Base-by-base conservation (phyloP, 2,329 filamentous ascomycete species). In the Blumeriella jaapii region DNA sequence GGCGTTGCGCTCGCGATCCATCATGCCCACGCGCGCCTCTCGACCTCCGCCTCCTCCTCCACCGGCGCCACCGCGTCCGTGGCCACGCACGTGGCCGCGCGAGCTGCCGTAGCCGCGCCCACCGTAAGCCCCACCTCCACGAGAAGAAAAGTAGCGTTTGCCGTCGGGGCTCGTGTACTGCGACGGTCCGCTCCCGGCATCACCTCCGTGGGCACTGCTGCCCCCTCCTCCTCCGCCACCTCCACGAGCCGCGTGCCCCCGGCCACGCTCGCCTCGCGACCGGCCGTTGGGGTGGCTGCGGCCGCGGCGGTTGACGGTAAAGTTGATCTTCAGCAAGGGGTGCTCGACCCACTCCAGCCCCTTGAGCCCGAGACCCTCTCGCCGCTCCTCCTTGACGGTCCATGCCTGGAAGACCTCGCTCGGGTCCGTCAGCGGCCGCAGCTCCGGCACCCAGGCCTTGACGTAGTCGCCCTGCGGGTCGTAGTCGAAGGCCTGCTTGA, bases 401-500 rank as follows among this genome's bases (percentile, higher is more conserved):
- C 77, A 84, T 0, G 72, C 64, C 51, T 87, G 82, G 49, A 83
- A 86, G 1, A 84, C 59, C 26, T 81, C 62, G 4, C 46, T 43
- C 2, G 45, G 39, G 41, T 57, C 33, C 0, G 59, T 59, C 1
- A 85, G 56, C 0, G 61, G 54, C 2, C 67, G 62, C 16, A 85
- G 53, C 53, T 89, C 82, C 0, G 72, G 69, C 0, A 87, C 64
- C 83, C 82, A 89, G 2, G 69, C 62, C n/a, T 71, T 71, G 6
- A 85, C 74, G 46, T 84, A 89, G 5, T 67, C 61, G 2, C 79
- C 82, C 0, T 74, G 60, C 2, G 67, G 66, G 52, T 89, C 82
- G 51, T 89, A 87, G 44, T 86, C 80, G 27, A 82, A 71, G 0
- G 75, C 78, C 54, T 89, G 82, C 55, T 87, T 87, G 31, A 89